Evolutionary conservation across 2,329 filamentous ascomycete genomes (phyloP).

Genomic region (Fusarium sp.): DNA sequence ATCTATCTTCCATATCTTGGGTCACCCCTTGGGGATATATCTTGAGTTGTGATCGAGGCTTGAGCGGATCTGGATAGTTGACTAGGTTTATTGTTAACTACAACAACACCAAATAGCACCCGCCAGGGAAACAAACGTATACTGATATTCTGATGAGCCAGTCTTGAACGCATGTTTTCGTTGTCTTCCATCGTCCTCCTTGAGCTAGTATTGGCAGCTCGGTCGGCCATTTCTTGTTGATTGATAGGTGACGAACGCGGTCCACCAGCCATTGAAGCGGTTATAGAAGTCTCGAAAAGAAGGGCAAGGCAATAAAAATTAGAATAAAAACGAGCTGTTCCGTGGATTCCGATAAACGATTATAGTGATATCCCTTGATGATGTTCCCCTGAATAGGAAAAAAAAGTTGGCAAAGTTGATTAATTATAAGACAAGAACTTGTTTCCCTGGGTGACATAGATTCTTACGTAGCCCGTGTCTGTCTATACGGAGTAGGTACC

Average conservation of each 20-base stretch:
- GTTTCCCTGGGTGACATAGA: constrained; percentile 5
- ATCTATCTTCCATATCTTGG: constrained; percentile 56
- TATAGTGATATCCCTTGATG: background rate
- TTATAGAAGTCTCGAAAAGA: background rate
- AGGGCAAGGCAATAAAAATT: background rate
- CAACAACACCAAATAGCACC: background rate
- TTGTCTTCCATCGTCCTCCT: constrained; percentile 61
- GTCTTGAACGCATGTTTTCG: constrained; percentile 54
- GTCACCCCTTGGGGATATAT: constrained; percentile 58
- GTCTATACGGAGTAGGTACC: background rate
- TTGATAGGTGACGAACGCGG: constrained; percentile 35
- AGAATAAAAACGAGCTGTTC: background rate
- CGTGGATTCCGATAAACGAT: background rate
- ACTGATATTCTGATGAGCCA: constrained; percentile 63
- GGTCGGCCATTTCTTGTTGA: constrained; percentile 44
- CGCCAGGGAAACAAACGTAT: constrained; percentile 55
- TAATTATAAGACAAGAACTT: constrained; percentile 29
- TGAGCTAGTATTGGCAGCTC: constrained; percentile 47
- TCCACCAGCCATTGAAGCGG: constrained; percentile 38
- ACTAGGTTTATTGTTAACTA: constrained; percentile 37
- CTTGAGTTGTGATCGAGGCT: constrained; percentile 54
- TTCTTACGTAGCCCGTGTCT: constrained; percentile 2
- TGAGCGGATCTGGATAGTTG: constrained; percentile 62
- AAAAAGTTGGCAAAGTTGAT: background rate
- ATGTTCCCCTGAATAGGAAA: background rate